A percentile compares a stretch with the other conserved stretches of the same genome.
These are phyloP conservation scores for Purpureocillium takamizusanense DNA, from an alignment of 2,329 filamentous ascomycete genomes.

Conservation along the genomic window DNA sequence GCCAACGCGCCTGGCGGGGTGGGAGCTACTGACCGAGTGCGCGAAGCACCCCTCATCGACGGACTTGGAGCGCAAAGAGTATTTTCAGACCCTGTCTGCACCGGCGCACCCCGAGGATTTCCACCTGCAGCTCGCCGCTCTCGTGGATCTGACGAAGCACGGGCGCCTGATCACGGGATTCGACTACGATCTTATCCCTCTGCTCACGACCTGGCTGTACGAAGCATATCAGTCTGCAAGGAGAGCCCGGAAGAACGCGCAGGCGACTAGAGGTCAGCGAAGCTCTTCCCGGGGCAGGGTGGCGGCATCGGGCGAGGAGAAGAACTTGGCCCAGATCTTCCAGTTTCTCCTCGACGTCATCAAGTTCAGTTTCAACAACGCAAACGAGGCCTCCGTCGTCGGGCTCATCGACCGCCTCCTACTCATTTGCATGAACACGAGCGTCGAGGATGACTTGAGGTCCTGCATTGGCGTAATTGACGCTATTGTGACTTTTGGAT, in stretches of 20 bases:
- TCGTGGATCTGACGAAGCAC: constrained; percentile 51
- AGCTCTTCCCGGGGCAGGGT: constrained; percentile 25
- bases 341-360: constrained; percentile 57
- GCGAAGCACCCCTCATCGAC: constrained; percentile 53
- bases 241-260: constrained; percentile 38
- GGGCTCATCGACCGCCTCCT: constrained; percentile 54
- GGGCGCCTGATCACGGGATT: constrained; percentile 57
- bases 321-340: constrained; percentile 56
- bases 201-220: constrained; percentile 53
- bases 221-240: constrained; percentile 45
- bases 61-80: constrained; percentile 58
- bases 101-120: constrained; percentile 53
- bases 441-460: constrained; percentile 52
- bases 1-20: constrained; percentile 49
- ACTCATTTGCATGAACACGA: constrained; percentile 60
- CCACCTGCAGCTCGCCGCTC: constrained; percentile 53
- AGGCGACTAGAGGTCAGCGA: constrained; percentile 24
- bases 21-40: constrained; percentile 57
- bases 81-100: constrained; percentile 53
- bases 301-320: constrained; percentile 42
- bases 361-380: constrained; percentile 66
- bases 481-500: constrained; percentile 62
- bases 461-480: constrained; percentile 61
- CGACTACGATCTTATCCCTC: constrained; percentile 55
- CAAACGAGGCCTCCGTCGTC: constrained; percentile 52